Evolutionary conservation across 148 eudicot genomes (phyloP), one percentile per base, ranked within the genome.

Genomic region (Pharnaceum exiguum): DNA sequence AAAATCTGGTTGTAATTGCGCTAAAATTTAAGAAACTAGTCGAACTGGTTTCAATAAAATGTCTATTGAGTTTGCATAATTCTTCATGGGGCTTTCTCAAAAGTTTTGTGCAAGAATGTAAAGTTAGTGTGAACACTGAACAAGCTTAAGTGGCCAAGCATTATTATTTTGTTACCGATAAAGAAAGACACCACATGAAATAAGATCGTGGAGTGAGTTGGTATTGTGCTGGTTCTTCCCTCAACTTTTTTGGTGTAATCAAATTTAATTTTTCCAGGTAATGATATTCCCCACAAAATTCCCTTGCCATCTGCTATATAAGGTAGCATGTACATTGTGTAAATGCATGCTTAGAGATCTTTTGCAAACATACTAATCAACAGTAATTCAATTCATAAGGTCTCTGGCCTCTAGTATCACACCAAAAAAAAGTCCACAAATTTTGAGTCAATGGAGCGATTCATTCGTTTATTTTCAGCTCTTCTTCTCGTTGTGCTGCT

Each of bases 191-290:
- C n/a, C n/a, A n/a, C n/a, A n/a, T n/a, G n/a, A 46, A 66, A 57
- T 62, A 53, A 62, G 55, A 65, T 37, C 13, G 43, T 19, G 17
- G 37, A 43, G 37, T 24, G 5, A 24, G 16, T 23, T 25, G 4
- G 2, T 24, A 37, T 31, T 5, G 33, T 22, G 10, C n/a, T n/a
- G n/a, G n/a, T n/a, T n/a, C n/a, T n/a, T 50, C 17, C 39, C 18
- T 29, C 23, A 51, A 51, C 18, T 51, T 24, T 12, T n/a, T 33
- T 6, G 0, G 15, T 10, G 4, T 38, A 13, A 51, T 2, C 16
- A 29, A n/a, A 13, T 51, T 36, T 2, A 51, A 51, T 38, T 40
- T 57, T 57, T 57, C 50, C 62, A 57, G 38, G 37, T 29, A 43
- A 42, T 43, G 29, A 8, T 43, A 43, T 57, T 43, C 49, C 33